Percentiles rank a stretch among this genome's conserved stretches.
Evolutionary conservation across 2,329 filamentous ascomycete species (phyloP).

Genomic region (Xylaria sp.): DNA sequence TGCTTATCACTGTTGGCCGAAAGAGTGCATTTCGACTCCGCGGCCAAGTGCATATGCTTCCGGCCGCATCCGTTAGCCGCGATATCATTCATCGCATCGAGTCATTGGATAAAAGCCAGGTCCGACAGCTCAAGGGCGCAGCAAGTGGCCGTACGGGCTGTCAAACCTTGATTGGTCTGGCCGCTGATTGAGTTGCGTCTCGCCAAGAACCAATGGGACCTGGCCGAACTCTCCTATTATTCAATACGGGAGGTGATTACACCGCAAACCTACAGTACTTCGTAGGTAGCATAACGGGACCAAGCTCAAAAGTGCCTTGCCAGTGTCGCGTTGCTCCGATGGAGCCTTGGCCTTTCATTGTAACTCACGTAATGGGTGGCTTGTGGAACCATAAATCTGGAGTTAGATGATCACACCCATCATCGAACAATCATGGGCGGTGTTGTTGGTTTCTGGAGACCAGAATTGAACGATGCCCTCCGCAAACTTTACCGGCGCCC

Average conservation of each 20-base stretch:
- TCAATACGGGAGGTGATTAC: not conserved
- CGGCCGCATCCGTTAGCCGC: not conserved
- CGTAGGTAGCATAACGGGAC: too few species aligned
- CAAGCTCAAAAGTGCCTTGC: not conserved
- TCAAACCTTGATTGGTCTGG: slow-evolving; percentile 5
- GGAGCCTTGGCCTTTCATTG: not conserved
- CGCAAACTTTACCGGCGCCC: slow-evolving; percentile 10
- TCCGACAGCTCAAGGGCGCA: not conserved
- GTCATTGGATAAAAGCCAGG: slow-evolving; percentile 1
- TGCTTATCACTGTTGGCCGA: not conserved
- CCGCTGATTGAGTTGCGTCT: not conserved
- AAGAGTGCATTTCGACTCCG: not conserved
- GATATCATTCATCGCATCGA: not conserved
- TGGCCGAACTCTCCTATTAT: not conserved
- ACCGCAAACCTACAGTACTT: not conserved
- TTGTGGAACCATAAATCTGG: slow-evolving; percentile 3
- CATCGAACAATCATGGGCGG: not conserved
- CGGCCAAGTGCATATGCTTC: slow-evolving; percentile 15
- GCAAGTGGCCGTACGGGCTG: not conserved
- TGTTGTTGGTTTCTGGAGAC: not conserved
- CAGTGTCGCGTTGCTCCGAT: slow-evolving; percentile 12
- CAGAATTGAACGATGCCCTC: not conserved
- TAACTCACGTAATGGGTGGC: not conserved
- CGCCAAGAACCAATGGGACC: slow-evolving; percentile 18
- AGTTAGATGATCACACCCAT: slow-evolving; percentile 12